phyloP scores from a whole-genome alignment of 2,329 filamentous ascomycete species.

The Diplodia intermedia region DNA sequence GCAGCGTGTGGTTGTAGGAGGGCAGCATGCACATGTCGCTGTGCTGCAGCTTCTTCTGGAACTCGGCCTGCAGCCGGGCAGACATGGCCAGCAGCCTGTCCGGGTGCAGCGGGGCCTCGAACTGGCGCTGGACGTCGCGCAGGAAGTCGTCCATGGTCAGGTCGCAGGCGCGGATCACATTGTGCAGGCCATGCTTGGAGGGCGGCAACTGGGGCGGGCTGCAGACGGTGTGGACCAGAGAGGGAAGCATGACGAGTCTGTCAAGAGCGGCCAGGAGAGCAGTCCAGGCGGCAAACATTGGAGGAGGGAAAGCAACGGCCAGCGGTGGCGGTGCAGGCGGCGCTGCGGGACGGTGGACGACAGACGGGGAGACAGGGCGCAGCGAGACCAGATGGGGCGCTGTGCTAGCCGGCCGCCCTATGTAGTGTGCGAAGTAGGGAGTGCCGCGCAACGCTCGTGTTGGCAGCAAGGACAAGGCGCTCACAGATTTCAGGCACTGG shows the following conservation, averaged over 20 bases:
- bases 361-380: conserved; percentile 39
- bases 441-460: conserved; percentile 35
- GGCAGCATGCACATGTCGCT: conserved; percentile 70
- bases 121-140: conserved; percentile 51
- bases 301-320: background rate
- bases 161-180: conserved; percentile 51
- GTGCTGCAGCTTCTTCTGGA: conserved; percentile 60
- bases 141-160: conserved; percentile 58
- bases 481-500: conserved; percentile 43
- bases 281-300: conserved; percentile 20
- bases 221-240: conserved; percentile 45
- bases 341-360: conserved; percentile 8
- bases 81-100: conserved; percentile 55
- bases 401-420: conserved; percentile 35
- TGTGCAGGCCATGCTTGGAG: conserved; percentile 39
- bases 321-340: background rate
- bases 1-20: conserved; percentile 68
- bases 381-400: conserved; percentile 38
- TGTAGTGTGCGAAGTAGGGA: conserved; percentile 36
- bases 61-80: conserved; percentile 57
- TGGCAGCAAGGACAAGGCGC: conserved; percentile 35
- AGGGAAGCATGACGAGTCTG: conserved; percentile 46
- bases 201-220: conserved; percentile 44
- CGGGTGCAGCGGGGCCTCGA: conserved; percentile 54
- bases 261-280: conserved; percentile 16